Base-by-base conservation (phyloP, 2,329 filamentous ascomycete genomes). In the Penicillium concentricum region DNA sequence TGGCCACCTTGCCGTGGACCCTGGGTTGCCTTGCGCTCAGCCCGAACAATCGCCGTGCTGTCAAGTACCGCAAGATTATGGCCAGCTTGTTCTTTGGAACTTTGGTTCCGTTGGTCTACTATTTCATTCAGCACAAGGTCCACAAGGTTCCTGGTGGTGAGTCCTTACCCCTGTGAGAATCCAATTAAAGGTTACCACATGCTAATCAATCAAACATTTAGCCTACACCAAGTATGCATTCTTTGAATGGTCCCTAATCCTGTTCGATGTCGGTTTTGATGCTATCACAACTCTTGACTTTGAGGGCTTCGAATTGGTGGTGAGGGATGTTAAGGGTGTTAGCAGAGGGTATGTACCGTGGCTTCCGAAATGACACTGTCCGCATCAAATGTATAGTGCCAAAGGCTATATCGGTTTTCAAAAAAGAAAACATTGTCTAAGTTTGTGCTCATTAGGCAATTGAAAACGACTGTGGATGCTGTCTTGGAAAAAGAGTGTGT, bases 261-360 rank as follows among this genome's bases (percentile, higher is more conserved):
- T 99, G 65, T 91, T 96, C 73, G 94, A 99, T 74, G 92, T 99
- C 56, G 93, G 85, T 30, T 99, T 99, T 77, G 94, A 99, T 78
- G 91, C 94, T 51, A 89, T 97, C 58, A 97, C 94, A 12, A 88
- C 91, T 56, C 80, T 96, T 68, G 94, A 99, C 79, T 99, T 97
- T 79, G 83, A 87, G 61, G 86, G 88, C 53, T 90, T 97, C 71
- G 93, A 97, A 74, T 79, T 99, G 69, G 83, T 92, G 66, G 82
- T 99, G 63, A 91, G 86, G 80, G 93, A 97, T 79, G 84, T 92
- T 65, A 93, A 92, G 79, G 92, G 92, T 63, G 79, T 88, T 72
- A 94, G 90, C 82, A 92, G 93, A 90, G 92, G 93, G 94, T 99
- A 99, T 85, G 94, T 99, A 80, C 86, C 87, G 80, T 89, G 89